Conservation (phyloP, 2,329 filamentous ascomycete species). For the Epichloe sp. region DNA sequence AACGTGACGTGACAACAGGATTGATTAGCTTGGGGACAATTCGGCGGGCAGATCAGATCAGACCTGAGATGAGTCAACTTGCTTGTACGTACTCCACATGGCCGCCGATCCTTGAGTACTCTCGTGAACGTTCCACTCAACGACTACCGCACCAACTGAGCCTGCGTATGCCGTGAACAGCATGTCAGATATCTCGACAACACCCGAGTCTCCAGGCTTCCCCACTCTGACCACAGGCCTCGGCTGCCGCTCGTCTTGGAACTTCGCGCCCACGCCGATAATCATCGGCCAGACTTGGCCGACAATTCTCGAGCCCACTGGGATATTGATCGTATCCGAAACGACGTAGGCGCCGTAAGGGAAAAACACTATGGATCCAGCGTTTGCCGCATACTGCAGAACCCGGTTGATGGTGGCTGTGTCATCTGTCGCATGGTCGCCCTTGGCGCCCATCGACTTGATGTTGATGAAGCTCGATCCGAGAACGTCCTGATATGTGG, state of each 20-base stretch:
- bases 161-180: slow-evolving; percentile 47
- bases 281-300: slow-evolving; percentile 34
- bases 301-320: slow-evolving; percentile 29
- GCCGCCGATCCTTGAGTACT: slow-evolving; percentile 25
- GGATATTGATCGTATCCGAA: slow-evolving; percentile 31
- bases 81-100: slow-evolving; percentile 30
- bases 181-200: slow-evolving; percentile 49
- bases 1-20: too few relatives aligned
- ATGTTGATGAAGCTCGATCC: slow-evolving; percentile 1
- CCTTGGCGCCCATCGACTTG: slow-evolving; percentile 36
- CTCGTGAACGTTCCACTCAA: slow-evolving; percentile 49
- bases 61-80: not conserved
- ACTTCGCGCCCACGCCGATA: slow-evolving; percentile 35
- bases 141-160: slow-evolving; percentile 45
- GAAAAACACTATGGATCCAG: slow-evolving; percentile 13
- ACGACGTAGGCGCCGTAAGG: slow-evolving; percentile 27
- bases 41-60: too few relatives aligned
- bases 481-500: not conserved
- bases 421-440: slow-evolving; percentile 60
- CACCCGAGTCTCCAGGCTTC: slow-evolving; percentile 39
- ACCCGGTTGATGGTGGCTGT: slow-evolving; percentile 16
- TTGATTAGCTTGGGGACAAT: too few relatives aligned
- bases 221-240: slow-evolving; percentile 45
- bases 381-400: slow-evolving; percentile 11
- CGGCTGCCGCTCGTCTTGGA: slow-evolving; percentile 37